Conservation (phyloP, 164 flowering plant species). For the Tetrastigma voinierianum region DNA sequence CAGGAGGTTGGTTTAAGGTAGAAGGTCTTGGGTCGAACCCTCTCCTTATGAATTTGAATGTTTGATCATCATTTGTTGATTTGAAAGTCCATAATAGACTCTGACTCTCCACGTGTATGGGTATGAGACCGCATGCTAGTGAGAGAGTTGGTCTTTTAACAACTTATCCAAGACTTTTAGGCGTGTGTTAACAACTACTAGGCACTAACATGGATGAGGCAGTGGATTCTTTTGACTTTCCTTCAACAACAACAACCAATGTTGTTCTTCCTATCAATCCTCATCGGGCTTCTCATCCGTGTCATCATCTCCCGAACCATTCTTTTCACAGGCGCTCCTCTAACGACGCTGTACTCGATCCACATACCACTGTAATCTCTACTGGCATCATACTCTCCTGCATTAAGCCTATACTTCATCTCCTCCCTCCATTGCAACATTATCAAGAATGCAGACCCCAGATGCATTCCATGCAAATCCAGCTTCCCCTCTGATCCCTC, state of each 20-base stretch:
- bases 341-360: slow-evolving; percentile 60
- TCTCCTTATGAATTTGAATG: too few species aligned
- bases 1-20: too few species aligned
- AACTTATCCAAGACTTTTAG: too few species aligned
- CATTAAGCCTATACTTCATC: slow-evolving; percentile 31
- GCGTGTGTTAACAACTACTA: too few species aligned
- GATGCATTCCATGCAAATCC: slow-evolving; percentile 93
- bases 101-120: too few species aligned
- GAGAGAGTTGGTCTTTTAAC: too few species aligned
- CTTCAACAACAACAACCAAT: slow-evolving; percentile 66
- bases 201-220: slow-evolving; percentile 5
- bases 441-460: slow-evolving; percentile 67
- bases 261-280: slow-evolving; percentile 64
- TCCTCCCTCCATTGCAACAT: slow-evolving; percentile 78
- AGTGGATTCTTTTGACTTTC: slow-evolving; percentile 73
- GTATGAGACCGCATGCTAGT: too few species aligned
- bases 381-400: slow-evolving; percentile 35
- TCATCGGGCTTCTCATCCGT: slow-evolving; percentile 55
- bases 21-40: too few species aligned
- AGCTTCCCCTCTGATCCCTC: slow-evolving; percentile 64
- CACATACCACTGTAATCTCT: slow-evolving; percentile 67
- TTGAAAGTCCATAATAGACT: too few species aligned
- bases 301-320: slow-evolving; percentile 60
- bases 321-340: slow-evolving; percentile 70
- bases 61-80: too few species aligned